Evolutionary conservation across 805 yeast species (phyloP).

Genomic region (Debaryomyces hansenii): DNA sequence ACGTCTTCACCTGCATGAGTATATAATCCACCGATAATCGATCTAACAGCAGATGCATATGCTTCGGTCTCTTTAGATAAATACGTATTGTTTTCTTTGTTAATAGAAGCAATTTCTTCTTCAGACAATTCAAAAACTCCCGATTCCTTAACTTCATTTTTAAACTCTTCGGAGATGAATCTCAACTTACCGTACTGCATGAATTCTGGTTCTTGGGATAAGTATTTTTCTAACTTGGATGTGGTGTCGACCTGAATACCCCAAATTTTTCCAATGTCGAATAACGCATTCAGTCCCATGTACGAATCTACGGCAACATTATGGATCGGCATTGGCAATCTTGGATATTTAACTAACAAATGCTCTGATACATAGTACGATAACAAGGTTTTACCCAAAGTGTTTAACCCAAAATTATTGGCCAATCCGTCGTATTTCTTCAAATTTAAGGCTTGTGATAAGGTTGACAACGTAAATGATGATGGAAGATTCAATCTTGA

Average conservation of each 20-base stretch:
- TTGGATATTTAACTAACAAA: slow-evolving; percentile 75
- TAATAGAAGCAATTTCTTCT: slow-evolving; percentile 20
- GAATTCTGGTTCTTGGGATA: slow-evolving; percentile 67
- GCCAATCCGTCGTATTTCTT: slow-evolving; percentile 47
- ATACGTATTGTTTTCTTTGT: slow-evolving; percentile 17
- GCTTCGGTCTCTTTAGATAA: slow-evolving; percentile 44
- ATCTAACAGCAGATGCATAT: slow-evolving; percentile 71
- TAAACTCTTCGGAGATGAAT: slow-evolving; percentile 35
- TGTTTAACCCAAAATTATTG: slow-evolving; percentile 75
- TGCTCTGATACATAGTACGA: slow-evolving; percentile 75
- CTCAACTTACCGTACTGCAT: slow-evolving; percentile 71
- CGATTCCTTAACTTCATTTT: slow-evolving; percentile 35
- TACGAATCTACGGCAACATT: slow-evolving; percentile 75
- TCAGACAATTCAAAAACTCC: slow-evolving; percentile 49
- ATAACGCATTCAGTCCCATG: slow-evolving; percentile 64
- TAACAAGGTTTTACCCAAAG: slow-evolving; percentile 79
- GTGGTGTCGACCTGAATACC: slow-evolving; percentile 81
- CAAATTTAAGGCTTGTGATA: slow-evolving; percentile 81
- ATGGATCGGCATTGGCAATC: slow-evolving; percentile 80
- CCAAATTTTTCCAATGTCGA: slow-evolving; percentile 74
- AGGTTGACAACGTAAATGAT: slow-evolving; percentile 56
- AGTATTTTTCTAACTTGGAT: slow-evolving; percentile 61
- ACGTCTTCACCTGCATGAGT: slow-evolving; percentile 66
- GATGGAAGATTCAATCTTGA: slow-evolving; percentile 68
- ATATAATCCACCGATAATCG: slow-evolving; percentile 81